Evolutionary conservation across 1,284 basidiomycete species (phyloP).

Genomic region (Ganoderma leucocontextum): DNA sequence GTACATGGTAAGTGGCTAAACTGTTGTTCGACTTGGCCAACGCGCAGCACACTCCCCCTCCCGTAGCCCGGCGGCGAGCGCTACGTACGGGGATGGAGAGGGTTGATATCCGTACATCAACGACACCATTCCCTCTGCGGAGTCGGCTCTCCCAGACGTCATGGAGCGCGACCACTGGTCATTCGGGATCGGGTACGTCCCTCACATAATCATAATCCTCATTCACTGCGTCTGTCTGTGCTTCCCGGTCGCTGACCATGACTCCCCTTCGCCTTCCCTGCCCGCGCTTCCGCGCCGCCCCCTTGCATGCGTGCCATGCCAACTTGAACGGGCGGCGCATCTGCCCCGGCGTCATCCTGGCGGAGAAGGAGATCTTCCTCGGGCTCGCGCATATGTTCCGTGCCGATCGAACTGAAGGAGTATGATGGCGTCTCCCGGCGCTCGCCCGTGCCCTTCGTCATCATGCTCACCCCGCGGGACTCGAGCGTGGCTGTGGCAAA

Average conservation of each 20-base stretch:
- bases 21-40: too few relatives aligned
- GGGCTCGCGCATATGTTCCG: conserved; percentile 42
- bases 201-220: background rate
- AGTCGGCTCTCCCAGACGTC: background rate
- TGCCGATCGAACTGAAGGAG: background rate
- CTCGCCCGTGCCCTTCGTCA: background rate
- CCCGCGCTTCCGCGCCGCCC: too few relatives aligned
- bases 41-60: too few relatives aligned
- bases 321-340: conserved; percentile 45
- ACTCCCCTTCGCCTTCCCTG: background rate
- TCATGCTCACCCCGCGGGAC: background rate
- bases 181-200: background rate
- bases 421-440: conserved; percentile 1
- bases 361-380: conserved; percentile 50
- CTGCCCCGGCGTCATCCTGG: conserved; percentile 50
- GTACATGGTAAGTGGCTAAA: too few relatives aligned
- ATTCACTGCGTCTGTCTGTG: background rate
- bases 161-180: background rate
- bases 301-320: background rate
- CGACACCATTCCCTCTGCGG: background rate
- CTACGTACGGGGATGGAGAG: too few relatives aligned
- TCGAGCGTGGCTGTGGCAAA: background rate
- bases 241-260: background rate
- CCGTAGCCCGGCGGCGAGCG: too few relatives aligned
- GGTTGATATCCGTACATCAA: too few relatives aligned